Evolutionary conservation across 805 yeast genomes (phyloP), one percentile per base, ranked within the genome.

Genomic region (Ogataea thermomethanolica): DNA sequence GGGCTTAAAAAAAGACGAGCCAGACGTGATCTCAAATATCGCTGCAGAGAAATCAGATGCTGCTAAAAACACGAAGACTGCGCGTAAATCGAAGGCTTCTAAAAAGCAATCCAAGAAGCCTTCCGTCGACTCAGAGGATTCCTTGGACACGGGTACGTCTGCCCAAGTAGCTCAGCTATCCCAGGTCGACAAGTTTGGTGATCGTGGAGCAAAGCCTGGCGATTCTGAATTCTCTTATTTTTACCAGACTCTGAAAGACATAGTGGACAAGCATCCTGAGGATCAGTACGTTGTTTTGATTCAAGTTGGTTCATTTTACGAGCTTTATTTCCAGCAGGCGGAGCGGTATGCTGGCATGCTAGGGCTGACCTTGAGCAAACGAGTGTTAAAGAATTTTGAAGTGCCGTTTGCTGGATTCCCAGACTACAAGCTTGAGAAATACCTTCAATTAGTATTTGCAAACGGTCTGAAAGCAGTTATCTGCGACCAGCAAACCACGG

Each of bases 371-470:
- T 70, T 89, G 2, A 84, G 95, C 0, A 67, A 66, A 26, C 73
- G 76, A 51, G 66, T 66, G 39, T 71, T 76, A 28, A 64, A 64
- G 14, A 61, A 58, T 14, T 64, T 66, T 41, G 67, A 67, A 22
- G 72, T 84, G 0, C 78, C 95, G 0, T 88, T 93, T 84, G 87
- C 97, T 0, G 99, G 99, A 0, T 93, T 93, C 53, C 99, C 99
- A 0, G 68, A 75, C 4, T 62, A 65, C 29, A 86, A 80, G 41
- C 61, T 89, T 13, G 84, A 81, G 39, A 75, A 88, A 43, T 90
- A 86, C 55, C 73, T 89, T 26, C 78, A 79, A 51, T 69, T 80
- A 0, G 70, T 90, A 21, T 95, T 93, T 2, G 79, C 81, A 39
- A 62, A 75, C 15, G 81, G 80, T 2, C 69, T 73, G 35, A 83